These are phyloP conservation scores for Glaciozyma martinii DNA, from an alignment of 768 basidiomycete species.

Conservation along the genomic window DNA sequence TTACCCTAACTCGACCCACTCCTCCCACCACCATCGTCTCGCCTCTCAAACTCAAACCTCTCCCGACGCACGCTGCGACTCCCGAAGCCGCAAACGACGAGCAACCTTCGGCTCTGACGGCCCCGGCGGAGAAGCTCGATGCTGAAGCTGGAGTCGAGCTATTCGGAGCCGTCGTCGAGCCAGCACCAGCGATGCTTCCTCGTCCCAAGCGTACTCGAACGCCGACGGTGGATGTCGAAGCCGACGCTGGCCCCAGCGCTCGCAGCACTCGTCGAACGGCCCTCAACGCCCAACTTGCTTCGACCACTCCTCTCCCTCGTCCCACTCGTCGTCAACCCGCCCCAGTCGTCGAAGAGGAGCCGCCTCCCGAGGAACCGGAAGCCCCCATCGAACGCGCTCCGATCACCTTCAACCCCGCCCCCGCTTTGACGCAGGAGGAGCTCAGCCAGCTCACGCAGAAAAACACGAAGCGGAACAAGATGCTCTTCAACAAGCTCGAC, in stretches of 20 bases:
- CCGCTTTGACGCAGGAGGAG: constrained; percentile 24
- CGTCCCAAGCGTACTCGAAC: not conserved
- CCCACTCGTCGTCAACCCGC: not conserved
- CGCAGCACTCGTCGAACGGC: not conserved
- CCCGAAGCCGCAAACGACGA: not conserved
- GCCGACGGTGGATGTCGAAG: not conserved
- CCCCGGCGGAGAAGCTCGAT: not conserved
- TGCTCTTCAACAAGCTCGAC: constrained; percentile 27
- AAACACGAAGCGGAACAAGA: constrained; percentile 31
- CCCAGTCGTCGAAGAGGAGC: not conserved
- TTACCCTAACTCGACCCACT: not conserved
- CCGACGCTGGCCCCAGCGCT: not conserved
- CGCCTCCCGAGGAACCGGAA: not conserved
- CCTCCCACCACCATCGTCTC: not conserved
- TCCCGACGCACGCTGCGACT: not conserved
- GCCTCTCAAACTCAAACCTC: not conserved
- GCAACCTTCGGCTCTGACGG: not conserved
- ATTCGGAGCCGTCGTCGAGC: not conserved
- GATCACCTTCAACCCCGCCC: constrained; percentile 10
- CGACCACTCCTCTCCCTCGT: not conserved
- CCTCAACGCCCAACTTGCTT: not conserved
- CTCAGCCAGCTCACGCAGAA: constrained; percentile 25
- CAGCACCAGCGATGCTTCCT: not conserved
- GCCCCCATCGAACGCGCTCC: not conserved
- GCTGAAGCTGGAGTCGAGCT: not conserved